Evolutionary conservation across 2,329 filamentous ascomycete genomes (phyloP).

Genomic region (Paraphaeosphaeria minitans): DNA sequence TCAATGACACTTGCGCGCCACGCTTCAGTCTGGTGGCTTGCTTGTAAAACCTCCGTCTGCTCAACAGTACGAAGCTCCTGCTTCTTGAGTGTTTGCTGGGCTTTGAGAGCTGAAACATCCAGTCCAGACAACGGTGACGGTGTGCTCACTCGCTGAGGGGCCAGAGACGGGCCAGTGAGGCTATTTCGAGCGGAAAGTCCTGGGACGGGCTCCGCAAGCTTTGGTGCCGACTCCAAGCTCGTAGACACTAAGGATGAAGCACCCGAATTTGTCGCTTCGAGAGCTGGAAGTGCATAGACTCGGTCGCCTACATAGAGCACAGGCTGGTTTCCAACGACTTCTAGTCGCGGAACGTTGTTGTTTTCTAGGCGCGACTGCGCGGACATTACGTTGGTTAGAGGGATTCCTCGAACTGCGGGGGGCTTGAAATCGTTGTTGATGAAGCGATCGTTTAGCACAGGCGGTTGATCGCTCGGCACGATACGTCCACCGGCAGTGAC

Average conservation of each 20-base stretch:
- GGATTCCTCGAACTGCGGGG: conserved; percentile 26
- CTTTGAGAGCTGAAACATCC: conserved; percentile 33
- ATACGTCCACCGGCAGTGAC: conserved; percentile 60
- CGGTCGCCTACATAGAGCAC: conserved; percentile 39
- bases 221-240: conserved; percentile 21
- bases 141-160: conserved; percentile 23
- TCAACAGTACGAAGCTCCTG: conserved; percentile 43
- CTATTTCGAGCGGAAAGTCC: conserved; percentile 16
- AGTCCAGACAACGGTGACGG: conserved; percentile 30
- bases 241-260: conserved; percentile 17
- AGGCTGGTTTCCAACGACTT: conserved; percentile 39
- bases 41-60: conserved; percentile 44
- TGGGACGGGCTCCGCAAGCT: conserved; percentile 14
- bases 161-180: conserved; percentile 17
- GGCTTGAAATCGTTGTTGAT: conserved; percentile 38
- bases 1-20: conserved; percentile 43
- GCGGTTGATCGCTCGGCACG: conserved; percentile 53
- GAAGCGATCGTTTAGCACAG: conserved; percentile 38
- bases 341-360: conserved; percentile 31
- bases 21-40: conserved; percentile 35
- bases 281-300: conserved; percentile 39
- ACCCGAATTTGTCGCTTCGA: conserved; percentile 22
- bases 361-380: conserved; percentile 27
- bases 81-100: conserved; percentile 38
- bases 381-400: conserved; percentile 31